Base-by-base conservation (phyloP, 148 eudicot species). In the Selenicereus undatus region DNA sequence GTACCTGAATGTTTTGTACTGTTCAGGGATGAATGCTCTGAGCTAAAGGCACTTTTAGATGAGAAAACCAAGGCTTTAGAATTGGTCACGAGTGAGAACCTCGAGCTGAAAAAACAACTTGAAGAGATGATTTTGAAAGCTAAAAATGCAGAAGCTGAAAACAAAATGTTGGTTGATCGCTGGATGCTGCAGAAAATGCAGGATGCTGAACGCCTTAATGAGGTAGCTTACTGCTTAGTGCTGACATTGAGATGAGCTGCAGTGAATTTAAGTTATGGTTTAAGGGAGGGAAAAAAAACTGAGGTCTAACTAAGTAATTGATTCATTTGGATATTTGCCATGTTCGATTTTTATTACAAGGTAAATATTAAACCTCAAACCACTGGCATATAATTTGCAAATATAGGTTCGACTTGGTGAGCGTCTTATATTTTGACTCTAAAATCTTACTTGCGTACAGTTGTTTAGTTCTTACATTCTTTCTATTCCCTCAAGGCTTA, bases 161-260 rank as follows among this genome's bases (percentile, higher is more conserved):
- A 92, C 84, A 92, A 87, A 75, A 90, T 83, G 81, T 87, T 96
- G 83, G 36, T 96, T 88, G 99, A 93, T 78, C 97, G 97, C 43
- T 92, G 91, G 94, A 91, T 96, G 98, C 81, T 91, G 83, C 93
- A 91, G 86, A 96, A 96, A 82, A 96, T 96, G 99, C 90, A 96
- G 86, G 99, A 96, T 87, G 99, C 99, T 76, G 98, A 93, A 82
- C 91, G 91, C 71, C 83, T 96, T 64, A 96, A 96, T 84, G 99
- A 96, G 93, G 99, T 96, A 88, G 22, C 66, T 56, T 22, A 26
- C 51, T 17, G 43, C 65, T 51, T 24, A 73, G 45, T 52, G 45
- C 48, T 51, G 69, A 18, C 42, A 20, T 60, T 68, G 32, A 8
- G 32, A 26, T 71, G 58, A 6, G 24, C 71, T 72, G n/a, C 24